Evolutionary conservation across 2,329 filamentous ascomycete species (phyloP).

Genomic region (Claviceps purpurea): DNA sequence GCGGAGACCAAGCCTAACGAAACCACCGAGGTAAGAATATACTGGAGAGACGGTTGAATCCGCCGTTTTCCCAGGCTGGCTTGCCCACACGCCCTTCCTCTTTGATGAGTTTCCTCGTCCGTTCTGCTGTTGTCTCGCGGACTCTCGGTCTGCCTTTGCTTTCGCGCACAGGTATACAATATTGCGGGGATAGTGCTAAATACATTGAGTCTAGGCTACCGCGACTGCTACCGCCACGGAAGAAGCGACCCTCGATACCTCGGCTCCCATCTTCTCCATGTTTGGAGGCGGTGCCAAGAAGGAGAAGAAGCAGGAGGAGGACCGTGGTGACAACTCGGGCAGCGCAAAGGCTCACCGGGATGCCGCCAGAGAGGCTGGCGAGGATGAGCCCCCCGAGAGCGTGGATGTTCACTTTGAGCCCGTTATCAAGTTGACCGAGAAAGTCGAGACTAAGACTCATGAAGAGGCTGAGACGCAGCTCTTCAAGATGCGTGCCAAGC

Average conservation of each 20-base stretch:
- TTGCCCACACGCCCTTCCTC: background rate
- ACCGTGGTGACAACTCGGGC: conserved; percentile 75
- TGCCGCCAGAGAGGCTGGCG: conserved; percentile 44
- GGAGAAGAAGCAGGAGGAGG: conserved; percentile 80
- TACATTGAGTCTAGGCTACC: conserved; percentile 2
- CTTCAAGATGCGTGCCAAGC: conserved; percentile 99
- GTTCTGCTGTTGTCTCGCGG: background rate
- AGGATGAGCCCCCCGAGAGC: conserved; percentile 70
- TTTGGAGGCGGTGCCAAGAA: conserved; percentile 97
- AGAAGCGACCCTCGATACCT: conserved; percentile 27
- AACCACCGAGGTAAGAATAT: conserved; percentile 15
- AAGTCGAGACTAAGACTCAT: conserved; percentile 94
- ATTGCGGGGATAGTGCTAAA: background rate
- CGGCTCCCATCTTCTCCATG: conserved; percentile 83
- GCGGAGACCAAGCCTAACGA: conserved; percentile 6
- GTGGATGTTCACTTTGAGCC: conserved; percentile 96
- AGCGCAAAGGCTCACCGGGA: conserved; percentile 69
- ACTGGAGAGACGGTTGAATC: background rate
- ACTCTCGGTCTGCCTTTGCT: background rate
- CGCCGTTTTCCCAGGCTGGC: background rate
- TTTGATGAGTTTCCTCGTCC: background rate
- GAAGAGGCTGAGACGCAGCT: conserved; percentile 94
- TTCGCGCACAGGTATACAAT: background rate
- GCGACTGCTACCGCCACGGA: conserved; percentile 10
- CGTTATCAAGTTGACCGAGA: conserved; percentile 89